A percentile compares a stretch with the other conserved stretches of the same genome.
phyloP scores from a whole-genome alignment of 306 rosid genomes.

The Malus asiatica region DNA sequence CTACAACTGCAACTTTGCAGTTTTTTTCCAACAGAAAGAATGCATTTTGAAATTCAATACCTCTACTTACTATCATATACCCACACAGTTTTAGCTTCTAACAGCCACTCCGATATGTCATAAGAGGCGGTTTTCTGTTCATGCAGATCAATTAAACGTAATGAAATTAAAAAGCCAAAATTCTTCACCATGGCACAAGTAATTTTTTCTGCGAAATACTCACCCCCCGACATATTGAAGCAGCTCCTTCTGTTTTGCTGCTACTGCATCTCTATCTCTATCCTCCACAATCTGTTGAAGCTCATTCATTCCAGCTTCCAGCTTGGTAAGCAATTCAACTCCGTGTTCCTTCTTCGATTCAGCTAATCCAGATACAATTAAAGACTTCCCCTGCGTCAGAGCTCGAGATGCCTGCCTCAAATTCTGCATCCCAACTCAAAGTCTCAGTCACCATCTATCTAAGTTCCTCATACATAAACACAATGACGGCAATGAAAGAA shows the following conservation, averaged over 20 bases:
- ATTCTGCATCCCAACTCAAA: constrained; percentile 49
- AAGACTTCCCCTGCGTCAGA: constrained; percentile 72
- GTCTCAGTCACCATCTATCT: constrained; percentile 10
- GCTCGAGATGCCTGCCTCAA: constrained; percentile 74
- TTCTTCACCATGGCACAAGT: constrained; percentile 1
- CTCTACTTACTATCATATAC: neutral
- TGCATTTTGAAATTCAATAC: neutral
- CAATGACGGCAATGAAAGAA: neutral
- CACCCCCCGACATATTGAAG: constrained; percentile 86
- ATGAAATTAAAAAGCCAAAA: neutral
- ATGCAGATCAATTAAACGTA: neutral
- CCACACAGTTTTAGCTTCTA: neutral
- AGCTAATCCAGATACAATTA: constrained; percentile 76
- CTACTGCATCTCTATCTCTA: constrained; percentile 65
- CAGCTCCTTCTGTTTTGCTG: constrained; percentile 83
- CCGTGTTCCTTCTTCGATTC: constrained; percentile 88
- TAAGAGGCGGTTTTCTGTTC: neutral
- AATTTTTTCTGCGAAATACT: constrained; percentile 19
- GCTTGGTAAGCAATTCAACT: constrained; percentile 63
- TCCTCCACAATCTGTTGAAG: constrained; percentile 75
- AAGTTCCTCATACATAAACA: neutral
- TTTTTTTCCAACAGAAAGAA: neutral
- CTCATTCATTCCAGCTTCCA: constrained; percentile 84
- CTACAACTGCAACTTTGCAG: neutral
- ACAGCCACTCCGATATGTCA: neutral